A percentile compares a stretch with the other conserved stretches of the same genome.
Conservation (phyloP, 2,329 filamentous ascomycete species). For the Lachnellula hyalina region DNA sequence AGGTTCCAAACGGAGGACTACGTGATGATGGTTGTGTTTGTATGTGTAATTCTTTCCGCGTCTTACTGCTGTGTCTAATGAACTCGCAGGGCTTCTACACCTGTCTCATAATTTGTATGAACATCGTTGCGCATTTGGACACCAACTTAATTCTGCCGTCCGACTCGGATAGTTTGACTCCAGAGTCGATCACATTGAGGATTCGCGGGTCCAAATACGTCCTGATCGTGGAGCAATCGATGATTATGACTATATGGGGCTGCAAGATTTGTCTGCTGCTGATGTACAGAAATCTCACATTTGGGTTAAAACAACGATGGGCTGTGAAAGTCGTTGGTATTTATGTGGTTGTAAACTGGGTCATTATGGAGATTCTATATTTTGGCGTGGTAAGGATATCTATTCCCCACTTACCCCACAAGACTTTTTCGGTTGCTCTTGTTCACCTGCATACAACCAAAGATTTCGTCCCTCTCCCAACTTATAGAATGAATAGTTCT, state of each 20-base stretch:
- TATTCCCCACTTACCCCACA: no score
- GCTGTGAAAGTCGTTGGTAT: conserved; percentile 43
- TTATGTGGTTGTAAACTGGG: conserved; percentile 44
- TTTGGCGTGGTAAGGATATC: conserved; percentile 32
- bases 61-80: conserved; percentile 1
- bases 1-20: conserved; percentile 51
- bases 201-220: conserved; percentile 55
- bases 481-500: no score
- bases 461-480: no score
- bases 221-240: conserved; percentile 55
- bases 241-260: conserved; percentile 52
- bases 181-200: conserved; percentile 26
- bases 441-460: no score
- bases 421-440: no score
- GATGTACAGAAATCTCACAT: conserved; percentile 52
- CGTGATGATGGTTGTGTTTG: conserved; percentile 48
- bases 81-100: conserved; percentile 43
- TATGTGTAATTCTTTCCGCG: conserved; percentile 30
- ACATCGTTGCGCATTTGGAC: conserved; percentile 49
- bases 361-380: conserved; percentile 47
- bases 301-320: conserved; percentile 42
- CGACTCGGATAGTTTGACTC: conserved; percentile 41
- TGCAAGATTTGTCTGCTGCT: conserved; percentile 53
- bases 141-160: conserved; percentile 54
- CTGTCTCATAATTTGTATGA: conserved; percentile 48